A percentile compares a stretch with the other conserved stretches of the same genome.
Evolutionary conservation across 2,329 filamentous ascomycete genomes (phyloP).

Genomic region (Fusarium humuli): DNA sequence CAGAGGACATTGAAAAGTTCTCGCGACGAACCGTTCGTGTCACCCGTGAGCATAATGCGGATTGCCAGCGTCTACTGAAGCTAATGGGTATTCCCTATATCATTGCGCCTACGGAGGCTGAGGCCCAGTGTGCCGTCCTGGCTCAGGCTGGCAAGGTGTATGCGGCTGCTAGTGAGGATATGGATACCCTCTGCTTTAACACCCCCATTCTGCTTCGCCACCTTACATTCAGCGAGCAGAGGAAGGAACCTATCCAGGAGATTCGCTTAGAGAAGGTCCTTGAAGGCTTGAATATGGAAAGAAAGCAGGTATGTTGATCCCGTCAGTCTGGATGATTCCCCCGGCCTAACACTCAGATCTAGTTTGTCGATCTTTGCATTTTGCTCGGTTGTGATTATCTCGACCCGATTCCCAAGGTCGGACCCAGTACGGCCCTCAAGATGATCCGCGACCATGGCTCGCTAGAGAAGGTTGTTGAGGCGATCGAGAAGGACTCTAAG

Average conservation of each 20-base stretch:
- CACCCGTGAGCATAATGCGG: constrained; percentile 95
- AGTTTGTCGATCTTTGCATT: constrained; percentile 99
- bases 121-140: constrained; percentile 93
- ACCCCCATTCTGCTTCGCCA: constrained; percentile 90
- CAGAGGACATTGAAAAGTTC: constrained; percentile 98
- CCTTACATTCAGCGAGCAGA: constrained; percentile 95
- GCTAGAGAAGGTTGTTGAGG: constrained; percentile 87
- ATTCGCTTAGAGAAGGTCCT: constrained; percentile 89
- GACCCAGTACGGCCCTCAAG: constrained; percentile 90
- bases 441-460: constrained; percentile 92
- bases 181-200: constrained; percentile 98
- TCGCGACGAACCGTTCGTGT: constrained; percentile 91
- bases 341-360: constrained; percentile 14
- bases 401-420: constrained; percentile 94
- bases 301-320: constrained; percentile 72
- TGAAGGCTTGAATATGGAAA: constrained; percentile 88
- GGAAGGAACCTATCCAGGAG: constrained; percentile 97
- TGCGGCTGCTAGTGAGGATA: constrained; percentile 96
- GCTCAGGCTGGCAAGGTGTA: constrained; percentile 95
- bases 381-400: constrained; percentile 97
- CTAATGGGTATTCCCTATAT: constrained; percentile 98
- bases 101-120: constrained; percentile 94
- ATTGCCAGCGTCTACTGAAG: constrained; percentile 90
- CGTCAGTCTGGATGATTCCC: background rate
- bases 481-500: constrained; percentile 79